A percentile compares a stretch with the other conserved stretches of the same genome.
phyloP scores from a whole-genome alignment of 1,139 yeast genomes.

The Blastobotrys aristatus region DNA sequence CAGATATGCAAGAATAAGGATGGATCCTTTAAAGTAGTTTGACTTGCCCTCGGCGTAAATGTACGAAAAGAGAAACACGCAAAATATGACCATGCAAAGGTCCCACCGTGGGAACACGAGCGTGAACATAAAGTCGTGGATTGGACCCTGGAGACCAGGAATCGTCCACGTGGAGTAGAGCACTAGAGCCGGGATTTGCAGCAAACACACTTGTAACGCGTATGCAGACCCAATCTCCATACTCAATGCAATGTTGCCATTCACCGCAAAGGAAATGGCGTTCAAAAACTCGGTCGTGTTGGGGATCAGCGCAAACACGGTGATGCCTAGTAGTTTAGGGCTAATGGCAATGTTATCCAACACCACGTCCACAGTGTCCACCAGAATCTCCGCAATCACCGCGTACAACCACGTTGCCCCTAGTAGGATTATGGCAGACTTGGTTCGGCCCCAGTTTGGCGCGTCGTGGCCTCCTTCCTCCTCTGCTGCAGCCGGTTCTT shows the following conservation, averaged over 20 bases:
- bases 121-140: slow-evolving; percentile 56
- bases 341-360: slow-evolving; percentile 68
- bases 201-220: slow-evolving; percentile 90
- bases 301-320: slow-evolving; percentile 93
- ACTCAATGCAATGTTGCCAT: slow-evolving; percentile 85
- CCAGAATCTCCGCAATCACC: slow-evolving; percentile 88
- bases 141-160: slow-evolving; percentile 27
- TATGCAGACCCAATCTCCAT: slow-evolving; percentile 99
- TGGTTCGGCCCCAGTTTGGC: slow-evolving; percentile 90
- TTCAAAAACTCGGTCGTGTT: slow-evolving; percentile 95
- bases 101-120: slow-evolving; percentile 96
- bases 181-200: slow-evolving; percentile 90
- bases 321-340: slow-evolving; percentile 87
- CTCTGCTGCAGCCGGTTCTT: slow-evolving; percentile 8
- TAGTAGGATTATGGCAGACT: slow-evolving; percentile 78
- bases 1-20: slow-evolving; percentile 70
- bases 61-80: slow-evolving; percentile 86
- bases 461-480: slow-evolving; percentile 80
- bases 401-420: slow-evolving; percentile 88
- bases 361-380: slow-evolving; percentile 89
- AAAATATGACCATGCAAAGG: slow-evolving; percentile 74
- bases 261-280: slow-evolving; percentile 93
- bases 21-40: slow-evolving; percentile 92
- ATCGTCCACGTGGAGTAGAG: slow-evolving; percentile 49
- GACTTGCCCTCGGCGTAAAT: slow-evolving; percentile 96